Percentiles rank a stretch among this genome's conserved stretches.
phyloP scores from a whole-genome alignment of 2,329 filamentous ascomycete species.

The Trichoderma sp. region DNA sequence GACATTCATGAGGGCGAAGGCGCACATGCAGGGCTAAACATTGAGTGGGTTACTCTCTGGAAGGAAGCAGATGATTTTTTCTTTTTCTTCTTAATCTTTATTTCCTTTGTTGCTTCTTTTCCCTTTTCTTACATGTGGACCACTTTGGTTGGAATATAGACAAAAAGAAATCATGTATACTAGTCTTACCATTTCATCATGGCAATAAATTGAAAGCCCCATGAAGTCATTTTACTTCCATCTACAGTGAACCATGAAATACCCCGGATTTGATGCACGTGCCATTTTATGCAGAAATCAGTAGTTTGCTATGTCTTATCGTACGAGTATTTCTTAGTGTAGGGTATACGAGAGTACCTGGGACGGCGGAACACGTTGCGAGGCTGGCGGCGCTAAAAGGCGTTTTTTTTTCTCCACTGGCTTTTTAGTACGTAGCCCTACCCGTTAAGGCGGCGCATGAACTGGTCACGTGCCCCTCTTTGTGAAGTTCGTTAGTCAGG shows the following conservation, averaged over 20 bases:
- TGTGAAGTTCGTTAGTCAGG: background rate
- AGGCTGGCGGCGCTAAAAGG: background rate
- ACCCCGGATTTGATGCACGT: background rate
- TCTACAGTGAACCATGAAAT: background rate
- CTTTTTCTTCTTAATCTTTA: background rate
- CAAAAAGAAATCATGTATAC: constrained; percentile 6
- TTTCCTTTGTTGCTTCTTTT: background rate
- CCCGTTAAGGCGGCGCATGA: background rate
- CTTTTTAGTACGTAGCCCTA: background rate
- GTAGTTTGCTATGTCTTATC: background rate
- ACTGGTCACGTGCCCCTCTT: background rate
- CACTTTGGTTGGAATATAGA: background rate
- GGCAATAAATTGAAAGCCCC: background rate
- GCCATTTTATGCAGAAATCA: background rate
- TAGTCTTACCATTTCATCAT: background rate
- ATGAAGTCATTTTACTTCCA: background rate
- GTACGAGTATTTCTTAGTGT: background rate
- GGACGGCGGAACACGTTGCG: background rate
- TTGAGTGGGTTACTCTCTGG: background rate
- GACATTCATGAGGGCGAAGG: constrained; percentile 4
- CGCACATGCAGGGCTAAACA: background rate
- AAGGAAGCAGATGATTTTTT: background rate
- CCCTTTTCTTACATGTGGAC: background rate
- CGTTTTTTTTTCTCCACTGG: background rate
- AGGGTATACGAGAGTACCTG: background rate